Evolutionary conservation across 345 rosid species (phyloP).

Genomic region (Boechera retrofracta): DNA sequence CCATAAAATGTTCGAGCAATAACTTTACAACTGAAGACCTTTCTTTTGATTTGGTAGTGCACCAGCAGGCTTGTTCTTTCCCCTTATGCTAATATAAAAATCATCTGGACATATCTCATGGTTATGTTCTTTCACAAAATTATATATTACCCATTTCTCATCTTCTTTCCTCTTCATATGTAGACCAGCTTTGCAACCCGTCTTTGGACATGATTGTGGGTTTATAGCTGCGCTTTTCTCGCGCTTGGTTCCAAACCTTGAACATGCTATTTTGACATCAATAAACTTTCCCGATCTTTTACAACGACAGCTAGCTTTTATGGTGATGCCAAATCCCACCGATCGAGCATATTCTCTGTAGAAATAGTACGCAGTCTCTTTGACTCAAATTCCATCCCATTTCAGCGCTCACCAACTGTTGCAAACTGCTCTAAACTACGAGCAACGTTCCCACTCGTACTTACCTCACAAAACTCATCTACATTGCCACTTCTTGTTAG

Average conservation of each 20-base stretch:
- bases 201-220: conserved; percentile 42
- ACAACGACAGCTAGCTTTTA: conserved; percentile 46
- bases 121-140: conserved; percentile 43
- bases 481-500: conserved; percentile 23
- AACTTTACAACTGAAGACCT: conserved; percentile 38
- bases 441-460: conserved; percentile 25
- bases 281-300: conserved; percentile 44
- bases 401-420: conserved; percentile 6
- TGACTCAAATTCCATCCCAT: conserved; percentile 42
- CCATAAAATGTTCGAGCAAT: conserved; percentile 37
- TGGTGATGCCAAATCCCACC: conserved; percentile 43
- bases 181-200: conserved; percentile 43
- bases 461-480: conserved; percentile 28
- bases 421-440: conserved; percentile 24
- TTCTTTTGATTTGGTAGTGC: conserved; percentile 30
- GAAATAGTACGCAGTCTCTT: conserved; percentile 46
- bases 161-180: conserved; percentile 45
- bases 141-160: conserved; percentile 42
- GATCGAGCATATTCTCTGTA: conserved; percentile 44
- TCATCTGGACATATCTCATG: conserved; percentile 45
- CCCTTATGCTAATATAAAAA: conserved; percentile 31
- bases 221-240: conserved; percentile 18
- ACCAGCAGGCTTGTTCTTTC: conserved; percentile 38
- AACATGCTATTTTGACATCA: conserved; percentile 43
- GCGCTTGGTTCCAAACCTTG: conserved; percentile 45